Evolutionary conservation across 2,329 filamentous ascomycete species (phyloP), one percentile per base, ranked within the genome.

Genomic region (Aspergillus caelatus): DNA sequence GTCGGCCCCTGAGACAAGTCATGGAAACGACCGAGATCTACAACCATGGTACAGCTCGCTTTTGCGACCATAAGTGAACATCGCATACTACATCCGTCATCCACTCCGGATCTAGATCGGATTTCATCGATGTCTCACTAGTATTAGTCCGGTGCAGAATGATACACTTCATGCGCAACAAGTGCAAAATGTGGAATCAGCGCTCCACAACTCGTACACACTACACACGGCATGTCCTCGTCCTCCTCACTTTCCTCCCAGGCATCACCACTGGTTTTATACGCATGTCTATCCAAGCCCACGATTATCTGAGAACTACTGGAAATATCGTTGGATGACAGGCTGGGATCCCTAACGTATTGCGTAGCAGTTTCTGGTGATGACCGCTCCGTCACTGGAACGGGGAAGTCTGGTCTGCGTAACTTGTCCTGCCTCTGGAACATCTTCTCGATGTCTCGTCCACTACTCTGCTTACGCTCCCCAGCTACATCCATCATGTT

Each of bases 381-480:
- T 34, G 16, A 16, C n/a, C 14, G 53, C 30, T 61, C 57, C 4
- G 55, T 48, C 30, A 62, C 53, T 41, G 60, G 57, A 23, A 57
- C 62, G 3, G 72, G 64, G 83, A 88, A 82, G 57, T 80, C 88
- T 57, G 91, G 88, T 64, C 84, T 87, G 60, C 93, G 79, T 34
- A 88, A 85, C 52, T 87, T 84, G 57, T 92, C 89, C 74, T 96
- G 93, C 60, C 83, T 84, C 71, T 82, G 88, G 75, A 97, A 96
- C 93, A 97, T 96, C 71, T 83, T 86, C 1, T 85, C 85, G 68
- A 97, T 97, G 71, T 97, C 89, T 67, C 91, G 84, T 1, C 91
- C 92, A n/a, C 80, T 82, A 34, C 84, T 85, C 11, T 80, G 78
- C 62, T 83, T 81, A 34, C 79, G 71, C 64, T 85, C 82, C 16